Base-by-base conservation (phyloP, 2,329 filamentous ascomycete genomes). In the Talaromyces sp. region DNA sequence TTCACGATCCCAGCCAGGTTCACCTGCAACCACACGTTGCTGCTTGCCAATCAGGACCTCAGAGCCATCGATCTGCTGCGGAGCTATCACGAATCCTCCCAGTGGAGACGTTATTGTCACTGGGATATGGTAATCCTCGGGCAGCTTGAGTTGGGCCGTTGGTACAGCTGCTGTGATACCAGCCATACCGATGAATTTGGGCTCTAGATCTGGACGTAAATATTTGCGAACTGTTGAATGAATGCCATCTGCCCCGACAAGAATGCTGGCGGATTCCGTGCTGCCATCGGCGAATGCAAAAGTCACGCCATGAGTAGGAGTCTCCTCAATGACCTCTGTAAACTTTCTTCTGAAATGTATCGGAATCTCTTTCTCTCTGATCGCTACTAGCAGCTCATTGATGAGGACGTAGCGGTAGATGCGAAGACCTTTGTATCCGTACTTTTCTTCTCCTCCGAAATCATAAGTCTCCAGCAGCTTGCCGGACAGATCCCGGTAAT, bases 221-320 rank as follows among this genome's bases (percentile, higher is more conserved):
- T 86, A 81, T 4, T 75, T 77, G 2, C 85, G 80, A 0, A 88
- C 83, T 0, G 75, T 77, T 0, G 85, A 87, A 70, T 88, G 84
- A 59, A 88, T 88, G 0, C 86, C 86, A 65, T 89, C 86, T 0
- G 85, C 84, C 0, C 85, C 86, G 17, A 88, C 76, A 0, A 89
- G 79, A 13, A 85, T 70, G 1, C 74, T 69, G 0, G 83, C 82
- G 0, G 69, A 72, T 1, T 69, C 75, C 0, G 70, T 75, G 0
- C 76, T 76, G 1, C 83, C 84, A 62, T 86, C 81, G 0, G 73
- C 73, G 64, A 87, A 84, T 13, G 77, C 77, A 68, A 83, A 84
- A 0, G 74, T 78, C 0, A 86, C 82, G 0, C 47, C 49, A 11
- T 45, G 71, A 0, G 78, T 64, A 0, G 77, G 73, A 0, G 74